Base-by-base conservation (phyloP, 768 basidiomycete genomes). In the Leucosporidium creatinivorum region DNA sequence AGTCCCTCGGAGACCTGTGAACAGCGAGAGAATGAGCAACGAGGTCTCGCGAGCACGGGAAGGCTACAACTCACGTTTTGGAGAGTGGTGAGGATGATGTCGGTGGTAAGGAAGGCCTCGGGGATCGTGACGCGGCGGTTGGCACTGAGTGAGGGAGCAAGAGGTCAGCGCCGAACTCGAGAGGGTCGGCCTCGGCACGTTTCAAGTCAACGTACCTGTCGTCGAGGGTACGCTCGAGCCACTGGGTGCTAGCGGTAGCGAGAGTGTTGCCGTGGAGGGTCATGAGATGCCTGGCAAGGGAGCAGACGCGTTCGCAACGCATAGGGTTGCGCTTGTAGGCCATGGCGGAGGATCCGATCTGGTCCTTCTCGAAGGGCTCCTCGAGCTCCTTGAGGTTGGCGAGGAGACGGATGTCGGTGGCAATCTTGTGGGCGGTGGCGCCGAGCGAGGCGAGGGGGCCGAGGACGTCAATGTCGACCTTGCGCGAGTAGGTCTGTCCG, bases 301-400 rank as follows among this genome's bases (percentile, higher is more conserved):
- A 92, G 83, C 96, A 99, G 55, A 96, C 89, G 50, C 96, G 88
- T 80, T 99, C 96, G 65, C 86, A 93, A 65, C 96, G 90, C 96
- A 99, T 99, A 10, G 96, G 96, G 79, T 99, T 98, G 63, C 94
- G 85, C 81, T 98, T 97, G 85, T 98, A 98, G 13, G 94, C 94
- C 94, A 98, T 98, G 1, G 75, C 75, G 0, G 89, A 91, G 15
- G 89, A 89, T 10, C 96, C 96, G 73, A 98, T 99, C 80, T 99
- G 96, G 25, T 94, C 94, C 61, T 92, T 89, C 79, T 99, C 94
- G 79, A 98, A 98, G 0, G 96, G 96, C 77, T 99, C 96, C 80
- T 99, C 96, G 55, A 99, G 83, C 85, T 98, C 96, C 87, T 99
- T 99, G 60, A 99, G 80, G 79, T 93, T 93, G 3, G 96, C 94